Percentiles rank a stretch among this genome's conserved stretches.
These are phyloP conservation scores for Setaria viridis DNA, from an alignment of 202 grass and related monocot species.

Conservation along the genomic window DNA sequence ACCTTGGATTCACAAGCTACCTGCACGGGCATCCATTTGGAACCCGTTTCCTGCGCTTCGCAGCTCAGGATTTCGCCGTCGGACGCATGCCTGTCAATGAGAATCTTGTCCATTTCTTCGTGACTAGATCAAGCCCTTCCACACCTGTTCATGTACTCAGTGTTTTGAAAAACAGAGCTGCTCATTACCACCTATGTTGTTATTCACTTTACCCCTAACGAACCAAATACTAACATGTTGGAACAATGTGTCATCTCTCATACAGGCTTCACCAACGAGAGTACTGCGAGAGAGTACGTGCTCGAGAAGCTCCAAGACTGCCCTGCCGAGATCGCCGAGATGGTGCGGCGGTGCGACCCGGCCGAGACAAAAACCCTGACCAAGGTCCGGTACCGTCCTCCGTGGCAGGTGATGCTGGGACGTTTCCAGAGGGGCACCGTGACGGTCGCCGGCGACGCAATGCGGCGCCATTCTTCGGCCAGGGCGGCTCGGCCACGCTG, in stretches of 20 bases:
- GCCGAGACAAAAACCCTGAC: conserved; percentile 2
- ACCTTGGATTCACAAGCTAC: conserved; percentile 49
- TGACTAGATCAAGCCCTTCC: not conserved
- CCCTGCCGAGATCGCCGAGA: not conserved
- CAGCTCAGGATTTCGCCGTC: not conserved
- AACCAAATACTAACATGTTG: too few species aligned
- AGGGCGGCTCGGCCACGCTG: conserved; percentile 44
- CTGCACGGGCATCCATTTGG: conserved; percentile 32
- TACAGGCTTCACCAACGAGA: not conserved
- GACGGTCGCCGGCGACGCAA: not conserved
- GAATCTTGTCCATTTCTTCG: conserved; percentile 45
- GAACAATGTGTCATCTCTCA: not conserved
- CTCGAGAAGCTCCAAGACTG: not conserved
- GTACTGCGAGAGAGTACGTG: not conserved
- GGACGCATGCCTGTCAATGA: conserved; percentile 45
- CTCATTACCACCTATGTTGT: not conserved
- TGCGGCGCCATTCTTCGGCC: conserved; percentile 29
- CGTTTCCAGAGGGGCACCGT: not conserved
- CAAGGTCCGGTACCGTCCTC: not conserved
- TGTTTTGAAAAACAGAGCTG: not conserved
- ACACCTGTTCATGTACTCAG: not conserved
- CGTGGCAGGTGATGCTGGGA: not conserved
- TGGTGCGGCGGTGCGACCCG: not conserved
- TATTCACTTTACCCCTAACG: not conserved
- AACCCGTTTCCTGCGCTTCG: conserved; percentile 9